phyloP scores from a whole-genome alignment of 768 basidiomycete genomes.

The Lyophyllum semitale region DNA sequence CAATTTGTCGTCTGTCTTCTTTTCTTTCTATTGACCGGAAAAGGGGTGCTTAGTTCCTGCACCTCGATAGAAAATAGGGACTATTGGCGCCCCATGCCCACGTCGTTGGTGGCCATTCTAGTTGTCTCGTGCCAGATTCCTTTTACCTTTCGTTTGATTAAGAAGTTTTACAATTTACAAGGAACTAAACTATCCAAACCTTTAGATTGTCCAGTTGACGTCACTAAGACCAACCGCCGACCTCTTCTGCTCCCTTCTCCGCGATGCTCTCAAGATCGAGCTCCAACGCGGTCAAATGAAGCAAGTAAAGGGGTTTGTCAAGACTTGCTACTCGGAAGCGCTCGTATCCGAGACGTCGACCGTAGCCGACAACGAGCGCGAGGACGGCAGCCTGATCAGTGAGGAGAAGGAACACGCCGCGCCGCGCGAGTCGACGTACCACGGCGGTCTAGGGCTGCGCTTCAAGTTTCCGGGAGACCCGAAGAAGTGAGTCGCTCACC shows the following conservation, averaged over 20 bases:
- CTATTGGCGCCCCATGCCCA: no score
- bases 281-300: conserved; percentile 94
- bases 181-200: neutral
- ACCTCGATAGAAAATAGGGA: no score
- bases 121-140: no score
- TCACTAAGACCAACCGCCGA: conserved; percentile 92
- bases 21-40: no score
- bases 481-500: conserved; percentile 63
- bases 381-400: conserved; percentile 64
- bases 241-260: conserved; percentile 85
- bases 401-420: conserved; percentile 52
- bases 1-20: neutral
- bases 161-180: neutral
- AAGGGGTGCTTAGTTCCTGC: no score
- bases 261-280: conserved; percentile 87
- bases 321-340: conserved; percentile 94
- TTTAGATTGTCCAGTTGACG: conserved; percentile 87
- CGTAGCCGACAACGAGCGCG: conserved; percentile 65
- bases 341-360: conserved; percentile 61
- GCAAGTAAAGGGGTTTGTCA: conserved; percentile 83
- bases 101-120: no score
- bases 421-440: conserved; percentile 57
- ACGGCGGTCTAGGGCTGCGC: conserved; percentile 76
- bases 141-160: neutral
- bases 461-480: conserved; percentile 94